These are phyloP conservation scores for Skeletonema grethae DNA, from an alignment of 108 stramenopile species.

Conservation along the genomic window DNA sequence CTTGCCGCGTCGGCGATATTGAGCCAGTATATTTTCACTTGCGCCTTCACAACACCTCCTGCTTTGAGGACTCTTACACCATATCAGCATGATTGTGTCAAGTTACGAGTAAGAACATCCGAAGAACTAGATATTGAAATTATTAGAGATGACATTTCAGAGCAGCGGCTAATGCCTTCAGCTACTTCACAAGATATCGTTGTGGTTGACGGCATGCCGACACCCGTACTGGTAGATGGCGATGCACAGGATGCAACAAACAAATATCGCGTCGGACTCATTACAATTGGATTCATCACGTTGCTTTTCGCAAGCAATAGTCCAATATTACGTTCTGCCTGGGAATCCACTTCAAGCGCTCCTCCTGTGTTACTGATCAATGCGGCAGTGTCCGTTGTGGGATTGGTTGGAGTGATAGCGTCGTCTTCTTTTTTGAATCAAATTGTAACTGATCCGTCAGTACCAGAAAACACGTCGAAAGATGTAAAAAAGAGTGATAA, in stretches of 20 bases:
- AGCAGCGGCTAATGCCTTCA: not conserved
- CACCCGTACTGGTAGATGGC: not conserved
- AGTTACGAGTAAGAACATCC: not conserved
- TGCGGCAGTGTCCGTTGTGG: conserved; percentile 65
- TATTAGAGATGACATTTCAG: not conserved
- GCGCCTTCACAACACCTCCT: not conserved
- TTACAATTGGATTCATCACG: conserved; percentile 75
- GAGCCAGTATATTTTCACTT: not conserved
- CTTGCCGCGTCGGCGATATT: not conserved
- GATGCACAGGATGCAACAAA: conserved; percentile 8
- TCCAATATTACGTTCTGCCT: conserved; percentile 71
- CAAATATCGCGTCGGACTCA: conserved; percentile 56
- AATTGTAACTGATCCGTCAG: conserved; percentile 50
- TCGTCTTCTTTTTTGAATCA: conserved; percentile 52
- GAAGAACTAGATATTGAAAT: not conserved
- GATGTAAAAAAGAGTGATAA: not conserved
- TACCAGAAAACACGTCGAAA: not conserved
- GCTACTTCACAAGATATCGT: not conserved
- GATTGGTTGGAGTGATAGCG: conserved; percentile 56
- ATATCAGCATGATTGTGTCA: not conserved
- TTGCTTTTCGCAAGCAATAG: conserved; percentile 68
- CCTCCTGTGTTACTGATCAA: conserved; percentile 73
- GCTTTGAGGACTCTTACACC: not conserved
- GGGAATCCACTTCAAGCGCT: conserved; percentile 31
- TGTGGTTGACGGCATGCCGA: conserved; percentile 16